phyloP scores from a whole-genome alignment of 2,329 filamentous ascomycete species.

The Thielaviopsis euricoi region DNA sequence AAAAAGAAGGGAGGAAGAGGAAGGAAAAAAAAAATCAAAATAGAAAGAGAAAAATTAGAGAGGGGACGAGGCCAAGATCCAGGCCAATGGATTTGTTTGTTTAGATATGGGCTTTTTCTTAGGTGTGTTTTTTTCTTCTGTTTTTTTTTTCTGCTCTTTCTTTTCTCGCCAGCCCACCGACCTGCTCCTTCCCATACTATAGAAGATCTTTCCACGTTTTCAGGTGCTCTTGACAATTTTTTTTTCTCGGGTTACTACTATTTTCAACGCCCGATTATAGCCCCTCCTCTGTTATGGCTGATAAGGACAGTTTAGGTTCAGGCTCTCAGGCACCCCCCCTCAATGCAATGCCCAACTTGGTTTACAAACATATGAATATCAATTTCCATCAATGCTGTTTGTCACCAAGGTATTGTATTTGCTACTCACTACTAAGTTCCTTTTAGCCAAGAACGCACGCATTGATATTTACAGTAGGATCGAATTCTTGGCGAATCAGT shows the following conservation, averaged over 20 bases:
- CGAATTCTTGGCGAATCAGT: neutral
- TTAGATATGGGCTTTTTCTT: neutral
- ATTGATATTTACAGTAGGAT: neutral
- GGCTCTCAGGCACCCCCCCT: neutral
- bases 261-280: neutral
- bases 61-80: neutral
- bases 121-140: neutral
- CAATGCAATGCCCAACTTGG: neutral
- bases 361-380: no score
- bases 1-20: conserved; percentile 1
- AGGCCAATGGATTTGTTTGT: neutral
- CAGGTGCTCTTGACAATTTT: neutral
- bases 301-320: neutral
- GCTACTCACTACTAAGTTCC: neutral
- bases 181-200: neutral
- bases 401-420: neutral
- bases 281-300: neutral
- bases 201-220: neutral
- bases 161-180: neutral
- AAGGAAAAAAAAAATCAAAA: conserved; percentile 3
- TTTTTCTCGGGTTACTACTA: no score
- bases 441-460: neutral
- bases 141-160: neutral
- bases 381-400: neutral
- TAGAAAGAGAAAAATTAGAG: conserved; percentile 6